Evolutionary conservation across 2,329 filamentous ascomycete species (phyloP), one percentile per base, ranked within the genome.

Genomic region (Fusarium torreyae): DNA sequence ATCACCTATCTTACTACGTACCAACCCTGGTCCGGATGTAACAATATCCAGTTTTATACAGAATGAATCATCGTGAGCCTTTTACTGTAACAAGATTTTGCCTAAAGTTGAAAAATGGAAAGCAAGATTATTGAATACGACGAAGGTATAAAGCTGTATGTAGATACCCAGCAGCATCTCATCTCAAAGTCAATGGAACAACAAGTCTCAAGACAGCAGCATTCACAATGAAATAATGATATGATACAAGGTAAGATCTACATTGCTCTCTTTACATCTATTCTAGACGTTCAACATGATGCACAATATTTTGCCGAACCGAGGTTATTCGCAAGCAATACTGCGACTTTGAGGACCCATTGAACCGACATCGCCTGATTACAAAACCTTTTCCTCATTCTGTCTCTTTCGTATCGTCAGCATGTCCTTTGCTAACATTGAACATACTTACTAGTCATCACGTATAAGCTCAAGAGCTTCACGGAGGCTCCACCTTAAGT

Each of bases 281-380:
- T 10, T 2, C 28, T 13, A 6, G 2, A 3, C 7, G 20, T 13
- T 48, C 17, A 14, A 13, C 5, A 52, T 65, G 62, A 65, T 65
- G 62, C 9, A 65, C 7, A 65, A 34, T n/a, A 66, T 65, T 65
- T 65, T 65, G 62, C 62, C 61, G 62, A 65, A 39, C 62, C 44
- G 62, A 65, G 33, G 26, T 54, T 59, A 43, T 31, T 60, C 45
- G 36, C 60, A 65, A 26, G n/a, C 3, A 42, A 39, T 11, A 28
- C 36, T 65, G 60, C 22, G 60, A n/a, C 46, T 53, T 26, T 65
- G 62, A 65, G 36, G 62, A 66, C 61, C 36, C n/a, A 48, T 43
- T 48, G 15, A 65, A 34, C 61, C 46, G 61, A 65, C 61, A 66
- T 65, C 61, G 61, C 61, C 62, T 65, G 62, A 65, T 4, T 24